Evolutionary conservation across 768 basidiomycete genomes (phyloP).

Genomic region (Naganishia randhawae): DNA sequence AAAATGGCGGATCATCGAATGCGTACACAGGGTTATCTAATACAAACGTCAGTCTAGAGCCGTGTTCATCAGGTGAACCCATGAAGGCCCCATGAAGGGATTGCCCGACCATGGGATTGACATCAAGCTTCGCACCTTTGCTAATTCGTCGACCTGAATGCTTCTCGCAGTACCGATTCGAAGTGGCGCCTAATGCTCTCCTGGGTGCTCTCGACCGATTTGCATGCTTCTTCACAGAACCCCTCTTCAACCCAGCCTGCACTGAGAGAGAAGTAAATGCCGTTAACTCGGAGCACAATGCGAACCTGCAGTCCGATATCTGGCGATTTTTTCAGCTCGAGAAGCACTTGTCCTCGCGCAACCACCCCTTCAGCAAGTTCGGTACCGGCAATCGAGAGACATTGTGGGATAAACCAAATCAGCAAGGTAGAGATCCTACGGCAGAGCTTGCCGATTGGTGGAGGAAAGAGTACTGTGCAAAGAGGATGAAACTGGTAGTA

Average conservation of each 20-base stretch:
- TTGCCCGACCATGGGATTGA: too few relatives aligned
- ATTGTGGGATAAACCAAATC: slow-evolving; percentile 52
- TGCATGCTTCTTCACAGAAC: slow-evolving; percentile 79
- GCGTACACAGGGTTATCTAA: slow-evolving; percentile 88
- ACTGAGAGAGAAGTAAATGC: slow-evolving; percentile 66
- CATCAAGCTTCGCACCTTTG: slow-evolving; percentile 57
- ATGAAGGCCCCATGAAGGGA: slow-evolving; percentile 53
- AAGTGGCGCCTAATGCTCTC: slow-evolving; percentile 60
- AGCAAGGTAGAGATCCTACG: slow-evolving; percentile 50
- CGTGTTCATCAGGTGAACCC: slow-evolving; percentile 62
- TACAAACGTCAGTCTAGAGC: slow-evolving; percentile 62
- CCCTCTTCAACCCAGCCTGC: slow-evolving; percentile 62
- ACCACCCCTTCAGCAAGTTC: slow-evolving; percentile 86
- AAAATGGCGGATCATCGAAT: slow-evolving; percentile 70
- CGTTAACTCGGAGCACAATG: slow-evolving; percentile 86
- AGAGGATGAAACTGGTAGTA: slow-evolving; percentile 60
- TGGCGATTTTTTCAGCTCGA: slow-evolving; percentile 87
- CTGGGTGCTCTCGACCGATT: slow-evolving; percentile 50
- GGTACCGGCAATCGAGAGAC: slow-evolving; percentile 68
- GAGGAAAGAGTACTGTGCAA: slow-evolving; percentile 52
- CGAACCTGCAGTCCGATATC: slow-evolving; percentile 67
- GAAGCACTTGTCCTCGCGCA: slow-evolving; percentile 73
- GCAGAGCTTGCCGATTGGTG: slow-evolving; percentile 53
- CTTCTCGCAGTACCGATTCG: slow-evolving; percentile 60
- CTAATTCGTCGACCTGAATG: slow-evolving; percentile 40